A percentile compares a stretch with the other conserved stretches of the same genome.
Evolutionary conservation across 2,329 filamentous ascomycete genomes (phyloP).

Genomic region (Myriosclerotinia curreyana): DNA sequence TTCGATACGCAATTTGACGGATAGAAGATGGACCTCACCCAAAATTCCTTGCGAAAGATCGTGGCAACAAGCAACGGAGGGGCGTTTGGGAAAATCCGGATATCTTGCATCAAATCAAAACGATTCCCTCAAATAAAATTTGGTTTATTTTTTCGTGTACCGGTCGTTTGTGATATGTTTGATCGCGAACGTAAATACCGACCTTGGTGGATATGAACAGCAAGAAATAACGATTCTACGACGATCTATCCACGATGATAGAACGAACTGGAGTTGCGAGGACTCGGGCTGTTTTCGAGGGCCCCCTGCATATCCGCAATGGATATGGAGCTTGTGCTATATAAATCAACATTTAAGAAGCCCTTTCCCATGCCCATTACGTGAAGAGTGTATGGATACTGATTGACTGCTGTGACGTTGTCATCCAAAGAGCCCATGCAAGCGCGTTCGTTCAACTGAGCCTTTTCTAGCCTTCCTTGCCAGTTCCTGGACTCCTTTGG

Average conservation of each 20-base stretch:
- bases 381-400: conserved; percentile 2
- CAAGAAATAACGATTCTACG: conserved; percentile 53
- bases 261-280: conserved; percentile 47
- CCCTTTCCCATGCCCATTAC: conserved; percentile 11
- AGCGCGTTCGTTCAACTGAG: background rate
- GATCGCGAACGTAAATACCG: conserved; percentile 40
- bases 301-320: conserved; percentile 55
- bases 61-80: conserved; percentile 43
- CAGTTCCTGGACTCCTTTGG: background rate
- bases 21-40: conserved; percentile 64
- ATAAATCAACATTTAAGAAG: conserved; percentile 48
- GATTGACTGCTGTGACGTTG: background rate
- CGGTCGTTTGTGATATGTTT: conserved; percentile 37
- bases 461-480: background rate
- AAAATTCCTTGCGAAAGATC: conserved; percentile 48
- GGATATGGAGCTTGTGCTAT: conserved; percentile 45
- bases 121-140: conserved; percentile 20
- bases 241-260: conserved; percentile 30
- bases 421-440: background rate
- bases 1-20: conserved; percentile 54
- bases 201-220: conserved; percentile 44
- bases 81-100: conserved; percentile 74
- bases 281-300: conserved; percentile 62
- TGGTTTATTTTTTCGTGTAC: conserved; percentile 36
- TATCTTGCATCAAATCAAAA: conserved; percentile 67